A percentile compares a stretch with the other conserved stretches of the same genome.
Conservation (phyloP, 768 basidiomycete genomes). For the Suillus subaureus region DNA sequence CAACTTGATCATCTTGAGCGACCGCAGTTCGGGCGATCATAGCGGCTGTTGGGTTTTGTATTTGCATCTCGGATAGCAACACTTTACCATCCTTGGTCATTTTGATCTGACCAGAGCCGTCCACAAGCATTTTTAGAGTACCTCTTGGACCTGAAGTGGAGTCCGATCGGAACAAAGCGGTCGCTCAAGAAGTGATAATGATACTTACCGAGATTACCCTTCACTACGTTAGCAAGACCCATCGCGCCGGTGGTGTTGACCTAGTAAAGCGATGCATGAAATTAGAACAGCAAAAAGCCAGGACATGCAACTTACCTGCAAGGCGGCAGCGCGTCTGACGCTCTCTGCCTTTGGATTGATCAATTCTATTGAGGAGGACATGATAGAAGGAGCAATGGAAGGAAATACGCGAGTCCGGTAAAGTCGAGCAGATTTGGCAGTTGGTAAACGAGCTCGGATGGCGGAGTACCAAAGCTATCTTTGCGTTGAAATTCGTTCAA, state of each 20-base stretch:
- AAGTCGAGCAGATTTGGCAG: constrained; percentile 8
- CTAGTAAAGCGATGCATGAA: constrained; percentile 41
- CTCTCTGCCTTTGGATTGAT: constrained; percentile 98
- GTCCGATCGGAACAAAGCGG: constrained; percentile 26
- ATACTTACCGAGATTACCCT: constrained; percentile 87
- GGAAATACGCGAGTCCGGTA: constrained; percentile 11
- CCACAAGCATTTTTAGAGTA: constrained; percentile 99
- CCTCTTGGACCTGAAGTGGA: constrained; percentile 80
- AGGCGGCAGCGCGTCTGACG: constrained; percentile 83
- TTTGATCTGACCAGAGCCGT: constrained; percentile 97
- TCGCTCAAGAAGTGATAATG: constrained; percentile 17
- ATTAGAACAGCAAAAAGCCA: constrained; percentile 20
- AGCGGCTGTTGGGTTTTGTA: constrained; percentile 97
- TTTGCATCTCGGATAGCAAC: constrained; percentile 98
- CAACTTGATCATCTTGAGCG: constrained; percentile 98
- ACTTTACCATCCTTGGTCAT: constrained; percentile 99
- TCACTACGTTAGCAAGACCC: constrained; percentile 96
- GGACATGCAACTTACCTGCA: constrained; percentile 62
- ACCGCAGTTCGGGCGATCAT: constrained; percentile 99
- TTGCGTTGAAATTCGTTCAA: constrained; percentile 18
- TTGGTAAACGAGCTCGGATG: constrained; percentile 13
- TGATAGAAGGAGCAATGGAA: constrained; percentile 30
- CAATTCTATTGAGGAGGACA: constrained; percentile 86
- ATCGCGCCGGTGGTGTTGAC: constrained; percentile 94
- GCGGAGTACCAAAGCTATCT: constrained; percentile 34